These are phyloP conservation scores for Alternaria brassicae DNA, from an alignment of 2,329 filamentous ascomycete species.

Conservation along the genomic window DNA sequence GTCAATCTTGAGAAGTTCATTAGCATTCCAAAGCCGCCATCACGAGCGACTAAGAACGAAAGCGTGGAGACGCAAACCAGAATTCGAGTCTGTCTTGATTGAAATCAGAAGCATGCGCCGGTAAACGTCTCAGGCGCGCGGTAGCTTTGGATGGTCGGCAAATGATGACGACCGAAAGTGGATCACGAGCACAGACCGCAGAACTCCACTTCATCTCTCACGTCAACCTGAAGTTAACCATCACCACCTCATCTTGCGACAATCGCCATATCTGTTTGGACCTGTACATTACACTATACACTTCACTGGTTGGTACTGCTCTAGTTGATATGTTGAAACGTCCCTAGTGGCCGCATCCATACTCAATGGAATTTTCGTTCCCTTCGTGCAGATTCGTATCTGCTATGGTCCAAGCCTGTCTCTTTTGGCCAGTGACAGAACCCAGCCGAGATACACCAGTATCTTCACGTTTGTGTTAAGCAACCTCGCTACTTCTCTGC, in stretches of 20 bases:
- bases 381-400: not conserved
- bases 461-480: not conserved
- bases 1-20: not conserved
- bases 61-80: not conserved
- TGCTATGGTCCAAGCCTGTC: not conserved
- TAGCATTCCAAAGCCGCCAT: not conserved
- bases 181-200: not conserved
- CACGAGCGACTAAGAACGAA: not conserved
- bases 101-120: not conserved
- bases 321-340: not conserved
- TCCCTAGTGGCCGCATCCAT: not conserved
- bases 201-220: not conserved
- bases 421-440: not conserved
- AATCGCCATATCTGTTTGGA: not conserved
- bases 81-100: not conserved
- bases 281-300: not conserved
- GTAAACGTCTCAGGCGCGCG: not conserved
- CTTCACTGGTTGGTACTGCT: no score
- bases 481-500: not conserved
- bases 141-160: not conserved
- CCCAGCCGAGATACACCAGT: not conserved
- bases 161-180: not conserved
- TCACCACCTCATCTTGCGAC: no score
- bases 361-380: not conserved
- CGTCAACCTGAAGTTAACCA: not conserved